A percentile compares a stretch with the other conserved stretches of the same genome.
These are phyloP conservation scores for Lasiodiplodia theobromae DNA, from an alignment of 2,329 filamentous ascomycete genomes.

Conservation along the genomic window DNA sequence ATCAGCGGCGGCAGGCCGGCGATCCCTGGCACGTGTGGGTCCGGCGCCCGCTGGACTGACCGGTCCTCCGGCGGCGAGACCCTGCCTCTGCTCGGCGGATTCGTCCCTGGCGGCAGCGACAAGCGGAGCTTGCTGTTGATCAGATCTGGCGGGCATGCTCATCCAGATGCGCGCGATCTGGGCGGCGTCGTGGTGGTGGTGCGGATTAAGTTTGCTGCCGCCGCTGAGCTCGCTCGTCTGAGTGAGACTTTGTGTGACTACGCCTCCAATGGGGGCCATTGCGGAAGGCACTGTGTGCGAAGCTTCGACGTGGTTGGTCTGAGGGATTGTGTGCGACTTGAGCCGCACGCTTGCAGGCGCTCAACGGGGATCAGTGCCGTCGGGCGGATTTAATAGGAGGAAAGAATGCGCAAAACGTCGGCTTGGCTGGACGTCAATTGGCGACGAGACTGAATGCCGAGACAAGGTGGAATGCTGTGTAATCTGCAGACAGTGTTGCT, in stretches of 20 bases:
- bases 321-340: neutral
- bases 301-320: neutral
- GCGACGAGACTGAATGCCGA: neutral
- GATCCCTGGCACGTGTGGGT: constrained; percentile 12
- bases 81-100: neutral
- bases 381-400: neutral
- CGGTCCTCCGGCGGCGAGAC: neutral
- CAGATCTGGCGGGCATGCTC: neutral
- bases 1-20: constrained; percentile 10
- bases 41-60: neutral
- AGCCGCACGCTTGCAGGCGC: neutral
- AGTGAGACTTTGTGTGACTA: constrained; percentile 17
- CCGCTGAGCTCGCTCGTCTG: neutral
- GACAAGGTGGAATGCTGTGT: neutral
- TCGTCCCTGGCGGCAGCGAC: neutral
- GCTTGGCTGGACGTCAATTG: neutral
- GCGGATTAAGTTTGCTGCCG: neutral
- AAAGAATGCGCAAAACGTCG: no score
- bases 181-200: constrained; percentile 6
- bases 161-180: constrained; percentile 21
- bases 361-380: neutral
- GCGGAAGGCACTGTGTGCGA: neutral
- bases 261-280: constrained; percentile 9
- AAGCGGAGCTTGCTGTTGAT: neutral
- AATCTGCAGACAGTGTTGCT: neutral